Base-by-base conservation (phyloP, 2,329 filamentous ascomycete genomes). In the Hymenoscyphus fraxineus region DNA sequence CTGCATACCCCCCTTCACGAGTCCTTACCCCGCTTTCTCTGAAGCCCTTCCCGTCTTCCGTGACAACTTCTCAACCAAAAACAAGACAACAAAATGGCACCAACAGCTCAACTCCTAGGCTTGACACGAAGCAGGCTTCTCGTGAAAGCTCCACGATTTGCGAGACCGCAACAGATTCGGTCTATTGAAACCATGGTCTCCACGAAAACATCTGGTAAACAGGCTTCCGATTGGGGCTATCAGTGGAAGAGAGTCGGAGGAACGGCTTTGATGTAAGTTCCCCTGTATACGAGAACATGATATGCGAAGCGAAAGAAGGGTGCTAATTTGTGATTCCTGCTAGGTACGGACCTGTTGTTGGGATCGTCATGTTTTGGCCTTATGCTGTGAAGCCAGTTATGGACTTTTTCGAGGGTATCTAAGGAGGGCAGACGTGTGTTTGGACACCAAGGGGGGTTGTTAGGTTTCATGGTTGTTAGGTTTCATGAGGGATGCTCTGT, bases 341-440 rank as follows among this genome's bases (percentile, higher is more conserved):
- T 59, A 70, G 68, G 67, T 70, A 68, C 35, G 65, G 65, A 27
- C 68, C 68, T 22, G 65, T 69, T 31, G 68, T 69, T 4, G 65
- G 59, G 1, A 58, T 68, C 19, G 65, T 70, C 12, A 70, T 70
- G 67, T 70, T 70, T 27, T 70, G 68, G 68, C 68, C 68, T 1
- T 66, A 65, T 60, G 63, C 60, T 13, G 65, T 70, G 0, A 62
- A 58, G 27, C 68, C 68, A 15, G 61, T 70, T 6, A 68, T 69
- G 67, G 61, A 51, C 22, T 22, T 51, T n/a, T 51, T 22, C 4
- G 44, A 51, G 44, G 44, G 44, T 27, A n/a, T 51, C 12, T 51
- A 27, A 22, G n/a, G 6, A 12, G 10, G n/a, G 35, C 22, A n/a
- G 44, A 51, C 22, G 10, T 4, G 22, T 27, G 44, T 27, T 27